These are phyloP conservation scores for Vaccinium darrowii DNA, from an alignment of 148 eudicot genomes.

Conservation along the genomic window DNA sequence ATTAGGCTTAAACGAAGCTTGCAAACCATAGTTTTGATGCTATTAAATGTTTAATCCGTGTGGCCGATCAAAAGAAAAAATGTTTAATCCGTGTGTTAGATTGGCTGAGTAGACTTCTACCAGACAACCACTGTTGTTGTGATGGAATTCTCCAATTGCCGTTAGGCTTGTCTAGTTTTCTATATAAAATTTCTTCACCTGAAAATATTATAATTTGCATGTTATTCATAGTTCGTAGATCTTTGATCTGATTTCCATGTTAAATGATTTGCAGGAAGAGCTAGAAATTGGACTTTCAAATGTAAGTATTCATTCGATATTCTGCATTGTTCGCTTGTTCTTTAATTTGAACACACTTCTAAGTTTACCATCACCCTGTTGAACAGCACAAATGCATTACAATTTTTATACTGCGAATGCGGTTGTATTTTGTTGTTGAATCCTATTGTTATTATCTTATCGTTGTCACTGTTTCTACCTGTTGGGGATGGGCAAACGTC, in stretches of 20 bases:
- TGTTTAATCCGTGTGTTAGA: background rate
- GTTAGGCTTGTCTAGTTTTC: background rate
- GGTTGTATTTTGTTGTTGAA: background rate
- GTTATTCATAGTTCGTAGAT: background rate
- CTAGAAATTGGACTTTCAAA: constrained; percentile 73
- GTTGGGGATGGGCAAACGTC: background rate
- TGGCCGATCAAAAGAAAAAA: too few species aligned
- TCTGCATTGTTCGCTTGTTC: background rate
- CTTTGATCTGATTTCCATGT: constrained; percentile 4
- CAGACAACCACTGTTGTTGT: background rate
- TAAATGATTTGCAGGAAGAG: constrained; percentile 67
- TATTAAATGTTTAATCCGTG: background rate
- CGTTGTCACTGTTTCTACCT: background rate
- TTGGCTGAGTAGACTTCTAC: background rate
- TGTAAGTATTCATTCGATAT: constrained; percentile 40
- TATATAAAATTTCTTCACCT: background rate
- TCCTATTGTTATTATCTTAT: background rate
- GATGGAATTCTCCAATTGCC: background rate
- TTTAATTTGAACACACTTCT: background rate
- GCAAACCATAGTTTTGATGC: background rate
- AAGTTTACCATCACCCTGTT: background rate
- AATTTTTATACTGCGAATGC: background rate
- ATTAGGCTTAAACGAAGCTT: background rate
- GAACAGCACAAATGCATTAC: background rate
- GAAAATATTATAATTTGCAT: background rate